phyloP scores from a whole-genome alignment of 2,329 filamentous ascomycete species.

The Penicillium sp. region DNA sequence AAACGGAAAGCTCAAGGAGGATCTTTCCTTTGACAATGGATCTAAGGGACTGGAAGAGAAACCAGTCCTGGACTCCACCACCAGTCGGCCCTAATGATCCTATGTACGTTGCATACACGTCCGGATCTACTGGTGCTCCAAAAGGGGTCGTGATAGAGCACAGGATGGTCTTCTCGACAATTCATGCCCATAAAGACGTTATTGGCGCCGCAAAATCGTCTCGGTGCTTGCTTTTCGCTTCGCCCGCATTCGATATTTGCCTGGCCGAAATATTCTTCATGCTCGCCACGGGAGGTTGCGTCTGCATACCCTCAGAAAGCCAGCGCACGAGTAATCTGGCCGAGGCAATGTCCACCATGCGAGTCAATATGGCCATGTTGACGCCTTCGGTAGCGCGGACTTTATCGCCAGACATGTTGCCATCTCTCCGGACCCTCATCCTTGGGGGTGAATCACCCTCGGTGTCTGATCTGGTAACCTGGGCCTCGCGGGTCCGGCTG shows the following conservation, averaged over 20 bases:
- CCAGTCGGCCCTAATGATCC: slow-evolving; percentile 4
- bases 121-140: slow-evolving; percentile 16
- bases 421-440: slow-evolving; percentile 10
- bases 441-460: slow-evolving; percentile 12
- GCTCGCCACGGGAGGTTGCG: slow-evolving; percentile 4
- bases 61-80: neutral
- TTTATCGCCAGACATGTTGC: neutral
- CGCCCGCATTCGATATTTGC: slow-evolving; percentile 17
- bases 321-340: slow-evolving; percentile 12
- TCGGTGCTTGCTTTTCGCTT: slow-evolving; percentile 20
- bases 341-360: slow-evolving; percentile 6
- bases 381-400: slow-evolving; percentile 14
- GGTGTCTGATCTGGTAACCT: slow-evolving; percentile 11
- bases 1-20: neutral
- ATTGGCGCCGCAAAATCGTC: neutral
- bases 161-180: slow-evolving; percentile 30
- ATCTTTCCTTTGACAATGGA: slow-evolving; percentile 3
- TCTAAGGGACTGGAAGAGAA: slow-evolving; percentile 1
- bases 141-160: slow-evolving; percentile 17
- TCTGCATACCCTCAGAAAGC: slow-evolving; percentile 15
- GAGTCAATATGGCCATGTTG: slow-evolving; percentile 14
- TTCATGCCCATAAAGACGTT: slow-evolving; percentile 26
- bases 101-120: slow-evolving; percentile 16
- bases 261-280: slow-evolving; percentile 9
- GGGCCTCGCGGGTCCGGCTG: slow-evolving; percentile 8